Conservation (phyloP, 2,329 filamentous ascomycete species). For the Davidsoniella virescens region DNA sequence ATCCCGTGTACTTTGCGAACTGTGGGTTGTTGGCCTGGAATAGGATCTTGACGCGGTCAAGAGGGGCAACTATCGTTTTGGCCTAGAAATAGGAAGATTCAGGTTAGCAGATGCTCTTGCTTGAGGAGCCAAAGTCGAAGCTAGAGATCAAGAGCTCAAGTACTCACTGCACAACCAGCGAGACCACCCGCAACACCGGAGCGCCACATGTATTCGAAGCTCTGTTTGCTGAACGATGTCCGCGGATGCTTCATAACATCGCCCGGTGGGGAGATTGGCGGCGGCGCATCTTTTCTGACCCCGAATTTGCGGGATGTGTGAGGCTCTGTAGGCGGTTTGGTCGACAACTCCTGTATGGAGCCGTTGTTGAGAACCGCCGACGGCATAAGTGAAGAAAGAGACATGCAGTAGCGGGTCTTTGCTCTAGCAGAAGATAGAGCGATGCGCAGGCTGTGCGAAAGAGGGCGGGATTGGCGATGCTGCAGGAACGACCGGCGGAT, state of each 20-base stretch:
- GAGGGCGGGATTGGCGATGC: not conserved
- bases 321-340: constrained; percentile 1
- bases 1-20: constrained; percentile 82
- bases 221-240: constrained; percentile 39
- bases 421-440: not conserved
- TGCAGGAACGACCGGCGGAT: not conserved
- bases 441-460: not conserved
- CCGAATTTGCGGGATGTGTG: not conserved
- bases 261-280: constrained; percentile 32
- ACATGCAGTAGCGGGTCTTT: not conserved
- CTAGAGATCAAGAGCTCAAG: not conserved
- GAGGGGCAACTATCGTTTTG: constrained; percentile 86
- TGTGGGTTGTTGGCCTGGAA: constrained; percentile 92
- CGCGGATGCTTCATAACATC: constrained; percentile 26
- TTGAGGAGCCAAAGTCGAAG: not conserved
- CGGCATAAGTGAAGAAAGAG: constrained; percentile 3
- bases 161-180: constrained; percentile 73
- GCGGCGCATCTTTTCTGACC: constrained; percentile 20
- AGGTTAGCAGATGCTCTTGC: not conserved
- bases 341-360: constrained; percentile 5
- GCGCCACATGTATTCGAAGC: constrained; percentile 66
- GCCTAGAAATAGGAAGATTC: constrained; percentile 36
- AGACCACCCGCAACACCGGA: constrained; percentile 77
- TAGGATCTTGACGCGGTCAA: constrained; percentile 96
- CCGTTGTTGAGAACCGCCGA: constrained; percentile 6